Conservation (phyloP, 2,329 filamentous ascomycete genomes). For the Laburnicola sp. region DNA sequence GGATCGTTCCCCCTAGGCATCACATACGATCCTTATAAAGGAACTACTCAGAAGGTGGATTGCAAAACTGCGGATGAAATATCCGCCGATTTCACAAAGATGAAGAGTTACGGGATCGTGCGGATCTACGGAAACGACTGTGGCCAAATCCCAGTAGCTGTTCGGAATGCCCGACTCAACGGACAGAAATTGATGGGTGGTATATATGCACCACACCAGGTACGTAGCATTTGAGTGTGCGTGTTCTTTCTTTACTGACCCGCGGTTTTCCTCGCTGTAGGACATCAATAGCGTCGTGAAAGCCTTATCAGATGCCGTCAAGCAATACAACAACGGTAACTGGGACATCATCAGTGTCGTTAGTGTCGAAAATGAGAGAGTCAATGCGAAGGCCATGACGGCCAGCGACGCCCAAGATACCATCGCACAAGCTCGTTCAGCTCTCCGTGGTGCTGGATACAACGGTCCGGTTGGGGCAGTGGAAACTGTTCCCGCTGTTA, state of each 20-base stretch:
- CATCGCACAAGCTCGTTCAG: constrained; percentile 59
- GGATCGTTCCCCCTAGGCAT: constrained; percentile 33
- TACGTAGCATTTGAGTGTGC: constrained; percentile 19
- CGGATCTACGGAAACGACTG: constrained; percentile 83
- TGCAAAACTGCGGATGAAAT: constrained; percentile 72
- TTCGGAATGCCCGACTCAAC: constrained; percentile 65
- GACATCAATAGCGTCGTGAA: constrained; percentile 56
- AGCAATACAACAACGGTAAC: constrained; percentile 51
- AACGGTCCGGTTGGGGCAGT: constrained; percentile 75
- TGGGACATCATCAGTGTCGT: constrained; percentile 73
- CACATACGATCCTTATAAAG: constrained; percentile 40
- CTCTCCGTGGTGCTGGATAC: constrained; percentile 67
- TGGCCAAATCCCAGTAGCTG: constrained; percentile 66
- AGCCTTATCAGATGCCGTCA: constrained; percentile 62
- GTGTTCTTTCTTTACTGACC: constrained; percentile 32
- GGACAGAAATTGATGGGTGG: constrained; percentile 74
- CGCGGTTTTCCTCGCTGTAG: neutral
- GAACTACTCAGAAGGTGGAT: constrained; percentile 13
- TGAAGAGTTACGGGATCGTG: constrained; percentile 64
- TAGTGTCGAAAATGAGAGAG: constrained; percentile 78
- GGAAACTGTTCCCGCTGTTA: constrained; percentile 74
- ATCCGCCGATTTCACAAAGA: constrained; percentile 62
- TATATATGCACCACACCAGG: constrained; percentile 63
- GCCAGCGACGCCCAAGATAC: constrained; percentile 61
- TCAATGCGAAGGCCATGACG: constrained; percentile 58